Evolutionary conservation across 2,329 filamentous ascomycete species (phyloP).

Genomic region (Byssoonygena ceratinophila): DNA sequence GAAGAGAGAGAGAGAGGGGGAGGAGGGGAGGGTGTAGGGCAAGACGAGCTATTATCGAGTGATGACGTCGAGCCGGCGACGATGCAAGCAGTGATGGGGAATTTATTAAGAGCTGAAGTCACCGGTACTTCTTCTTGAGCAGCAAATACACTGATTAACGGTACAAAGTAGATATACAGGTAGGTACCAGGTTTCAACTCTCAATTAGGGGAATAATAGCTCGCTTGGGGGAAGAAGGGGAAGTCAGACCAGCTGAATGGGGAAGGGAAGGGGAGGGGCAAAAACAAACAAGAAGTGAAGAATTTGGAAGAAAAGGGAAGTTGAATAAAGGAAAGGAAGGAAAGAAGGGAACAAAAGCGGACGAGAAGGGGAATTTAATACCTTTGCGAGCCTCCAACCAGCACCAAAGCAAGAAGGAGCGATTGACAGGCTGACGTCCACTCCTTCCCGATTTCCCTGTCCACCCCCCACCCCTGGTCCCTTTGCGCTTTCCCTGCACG

Average conservation of each 20-base stretch:
- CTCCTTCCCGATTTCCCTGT: neutral
- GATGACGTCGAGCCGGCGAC: slow-evolving; percentile 17
- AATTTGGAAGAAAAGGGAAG: slow-evolving; percentile 18
- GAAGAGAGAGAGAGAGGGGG: neutral
- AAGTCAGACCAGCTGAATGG: slow-evolving; percentile 52
- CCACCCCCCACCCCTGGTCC: neutral
- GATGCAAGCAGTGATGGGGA: slow-evolving; percentile 1
- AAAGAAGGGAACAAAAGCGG: neutral
- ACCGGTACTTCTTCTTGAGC: slow-evolving; percentile 1
- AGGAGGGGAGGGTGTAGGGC: neutral
- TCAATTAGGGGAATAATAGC: slow-evolving; percentile 26
- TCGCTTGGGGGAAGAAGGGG: slow-evolving; percentile 18
- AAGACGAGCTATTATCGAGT: slow-evolving; percentile 18
- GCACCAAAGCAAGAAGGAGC: neutral
- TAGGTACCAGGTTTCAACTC: slow-evolving; percentile 10
- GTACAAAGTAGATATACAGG: neutral
- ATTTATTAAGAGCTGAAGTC: slow-evolving; percentile 11
- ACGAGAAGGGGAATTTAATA: slow-evolving; percentile 8
- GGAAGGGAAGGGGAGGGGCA: slow-evolving; percentile 27
- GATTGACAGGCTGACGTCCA: neutral
- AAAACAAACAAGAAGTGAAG: slow-evolving; percentile 21
- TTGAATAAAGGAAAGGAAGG: neutral
- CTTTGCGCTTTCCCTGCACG: no score
- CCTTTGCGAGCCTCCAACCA: no score
- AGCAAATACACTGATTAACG: neutral